These are phyloP conservation scores for Alternaria solani DNA, from an alignment of 2,329 filamentous ascomycete genomes.

Conservation along the genomic window DNA sequence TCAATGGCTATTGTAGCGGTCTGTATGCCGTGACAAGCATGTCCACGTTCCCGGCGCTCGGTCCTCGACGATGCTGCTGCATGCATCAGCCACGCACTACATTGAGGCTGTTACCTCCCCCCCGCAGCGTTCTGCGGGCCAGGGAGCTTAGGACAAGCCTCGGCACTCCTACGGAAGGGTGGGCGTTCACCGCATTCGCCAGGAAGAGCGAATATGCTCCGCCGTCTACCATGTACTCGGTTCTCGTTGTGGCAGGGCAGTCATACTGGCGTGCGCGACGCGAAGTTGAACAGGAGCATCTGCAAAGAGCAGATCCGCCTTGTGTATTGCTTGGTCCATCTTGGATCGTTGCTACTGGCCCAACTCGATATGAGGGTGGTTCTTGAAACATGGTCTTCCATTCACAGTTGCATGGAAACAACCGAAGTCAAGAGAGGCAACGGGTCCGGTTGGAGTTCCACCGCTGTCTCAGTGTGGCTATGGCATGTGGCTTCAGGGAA, in stretches of 20 bases:
- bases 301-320: not conserved
- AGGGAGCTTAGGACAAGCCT: not conserved
- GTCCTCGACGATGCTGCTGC: slow-evolving; percentile 4
- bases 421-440: slow-evolving; percentile 2
- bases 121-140: slow-evolving; percentile 2
- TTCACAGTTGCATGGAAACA: not conserved
- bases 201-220: slow-evolving; percentile 7
- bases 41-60: slow-evolving; percentile 1
- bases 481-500: slow-evolving; percentile 16
- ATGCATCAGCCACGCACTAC: slow-evolving; percentile 15
- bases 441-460: slow-evolving; percentile 4
- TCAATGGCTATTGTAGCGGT: slow-evolving; percentile 8
- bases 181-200: slow-evolving; percentile 10
- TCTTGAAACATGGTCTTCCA: slow-evolving; percentile 2
- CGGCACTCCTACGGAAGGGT: slow-evolving; percentile 1
- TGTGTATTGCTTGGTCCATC: slow-evolving; percentile 1
- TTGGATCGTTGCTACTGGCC: slow-evolving; percentile 12
- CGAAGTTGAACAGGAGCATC: not conserved
- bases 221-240: slow-evolving; percentile 7
- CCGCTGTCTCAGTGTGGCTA: slow-evolving; percentile 19
- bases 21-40: slow-evolving; percentile 4
- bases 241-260: slow-evolving; percentile 8
- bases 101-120: slow-evolving; percentile 1
- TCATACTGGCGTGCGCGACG: slow-evolving; percentile 17
- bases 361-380: slow-evolving; percentile 9